Evolutionary conservation across 1,139 yeast species (phyloP).

Genomic region (Geotrichum candidum): DNA sequence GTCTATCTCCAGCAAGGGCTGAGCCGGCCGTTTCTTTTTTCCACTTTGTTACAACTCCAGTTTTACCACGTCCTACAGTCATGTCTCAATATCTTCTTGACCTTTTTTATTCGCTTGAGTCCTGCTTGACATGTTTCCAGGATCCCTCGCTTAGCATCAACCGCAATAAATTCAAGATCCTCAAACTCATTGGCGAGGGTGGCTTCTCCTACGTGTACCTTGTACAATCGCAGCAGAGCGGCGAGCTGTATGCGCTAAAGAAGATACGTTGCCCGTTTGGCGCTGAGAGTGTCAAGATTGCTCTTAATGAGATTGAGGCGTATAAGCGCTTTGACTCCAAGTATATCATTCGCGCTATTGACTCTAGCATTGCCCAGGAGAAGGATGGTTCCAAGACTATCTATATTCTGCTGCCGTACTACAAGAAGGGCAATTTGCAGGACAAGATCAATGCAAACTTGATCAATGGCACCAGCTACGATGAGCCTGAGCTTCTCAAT

Average conservation of each 20-base stretch:
- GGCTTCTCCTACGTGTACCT: constrained; percentile 87
- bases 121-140: constrained; percentile 37
- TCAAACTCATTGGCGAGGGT: constrained; percentile 76
- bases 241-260: constrained; percentile 65
- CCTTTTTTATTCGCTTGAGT: constrained; percentile 29
- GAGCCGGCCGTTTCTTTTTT: background rate
- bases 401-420: constrained; percentile 74
- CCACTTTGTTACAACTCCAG: background rate
- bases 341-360: constrained; percentile 62
- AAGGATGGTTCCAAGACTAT: constrained; percentile 74
- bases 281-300: constrained; percentile 61
- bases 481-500: constrained; percentile 56
- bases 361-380: constrained; percentile 65
- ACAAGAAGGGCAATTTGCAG: constrained; percentile 65
- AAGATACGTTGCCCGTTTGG: constrained; percentile 88
- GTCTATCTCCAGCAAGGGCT: background rate
- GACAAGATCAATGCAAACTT: constrained; percentile 64
- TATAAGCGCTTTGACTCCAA: constrained; percentile 67
- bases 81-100: constrained; percentile 23
- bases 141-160: constrained; percentile 36
- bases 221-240: constrained; percentile 45
- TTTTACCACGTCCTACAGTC: background rate
- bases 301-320: constrained; percentile 69
- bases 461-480: constrained; percentile 47
- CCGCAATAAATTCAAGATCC: constrained; percentile 41